These are phyloP conservation scores for Lecanosticta acicola DNA, from an alignment of 2,329 filamentous ascomycete genomes.

Conservation along the genomic window DNA sequence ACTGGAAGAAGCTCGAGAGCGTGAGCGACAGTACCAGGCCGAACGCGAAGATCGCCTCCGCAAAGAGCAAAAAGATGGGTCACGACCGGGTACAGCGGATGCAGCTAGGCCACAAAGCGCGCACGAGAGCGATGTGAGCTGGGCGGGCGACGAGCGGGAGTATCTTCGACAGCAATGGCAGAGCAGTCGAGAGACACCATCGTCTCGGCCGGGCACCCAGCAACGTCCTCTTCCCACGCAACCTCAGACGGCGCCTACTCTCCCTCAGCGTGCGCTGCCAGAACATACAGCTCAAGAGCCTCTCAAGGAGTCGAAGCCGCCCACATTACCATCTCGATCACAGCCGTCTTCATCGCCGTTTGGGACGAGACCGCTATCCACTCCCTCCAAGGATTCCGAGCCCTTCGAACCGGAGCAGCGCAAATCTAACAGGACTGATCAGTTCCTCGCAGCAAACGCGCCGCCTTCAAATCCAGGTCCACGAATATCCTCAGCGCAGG, in stretches of 20 bases:
- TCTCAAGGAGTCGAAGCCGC: slow-evolving; percentile 9
- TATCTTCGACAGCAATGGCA: slow-evolving; percentile 56
- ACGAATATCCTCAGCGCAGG: slow-evolving; percentile 40
- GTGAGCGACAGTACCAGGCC: slow-evolving; percentile 58
- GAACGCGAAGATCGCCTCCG: slow-evolving; percentile 52
- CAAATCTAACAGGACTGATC: slow-evolving; percentile 50
- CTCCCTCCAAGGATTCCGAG: slow-evolving; percentile 16
- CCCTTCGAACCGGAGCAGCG: slow-evolving; percentile 20
- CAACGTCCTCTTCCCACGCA: slow-evolving; percentile 29
- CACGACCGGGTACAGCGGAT: slow-evolving; percentile 32
- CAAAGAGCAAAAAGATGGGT: slow-evolving; percentile 31
- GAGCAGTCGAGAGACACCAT: slow-evolving; percentile 23
- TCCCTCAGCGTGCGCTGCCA: slow-evolving; percentile 22
- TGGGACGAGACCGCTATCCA: slow-evolving; percentile 24
- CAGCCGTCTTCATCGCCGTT: slow-evolving; percentile 37
- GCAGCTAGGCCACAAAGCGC: slow-evolving; percentile 28
- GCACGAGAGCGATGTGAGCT: slow-evolving; percentile 55
- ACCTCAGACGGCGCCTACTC: slow-evolving; percentile 12
- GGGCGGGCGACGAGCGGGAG: slow-evolving; percentile 61
- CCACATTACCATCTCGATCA: slow-evolving; percentile 43
- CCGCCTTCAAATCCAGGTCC: slow-evolving; percentile 43
- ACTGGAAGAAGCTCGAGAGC: slow-evolving; percentile 61
- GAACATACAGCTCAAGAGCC: slow-evolving; percentile 11
- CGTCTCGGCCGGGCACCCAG: slow-evolving; percentile 27
- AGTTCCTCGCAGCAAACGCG: slow-evolving; percentile 53